These are phyloP conservation scores for Aureobasidium namibiae DNA, from an alignment of 2,329 filamentous ascomycete species.

Conservation along the genomic window DNA sequence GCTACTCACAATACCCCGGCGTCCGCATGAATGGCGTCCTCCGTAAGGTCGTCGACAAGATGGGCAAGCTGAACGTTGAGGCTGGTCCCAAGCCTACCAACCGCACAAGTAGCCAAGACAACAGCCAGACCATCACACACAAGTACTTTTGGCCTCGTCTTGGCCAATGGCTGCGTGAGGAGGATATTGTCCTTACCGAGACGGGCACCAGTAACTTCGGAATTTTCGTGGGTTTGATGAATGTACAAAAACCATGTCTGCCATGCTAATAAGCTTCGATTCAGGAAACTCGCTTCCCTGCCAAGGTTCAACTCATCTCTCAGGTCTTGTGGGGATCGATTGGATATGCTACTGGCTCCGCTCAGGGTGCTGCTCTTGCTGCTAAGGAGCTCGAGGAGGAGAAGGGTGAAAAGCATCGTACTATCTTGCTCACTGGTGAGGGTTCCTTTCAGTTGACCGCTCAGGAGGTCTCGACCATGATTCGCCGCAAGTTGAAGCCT, in stretches of 20 bases:
- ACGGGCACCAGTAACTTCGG: constrained; percentile 39
- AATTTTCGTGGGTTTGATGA: too few relatives aligned
- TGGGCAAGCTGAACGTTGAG: constrained; percentile 50
- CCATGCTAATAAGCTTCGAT: too few relatives aligned
- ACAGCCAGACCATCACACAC: constrained; percentile 17
- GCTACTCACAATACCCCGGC: constrained; percentile 61
- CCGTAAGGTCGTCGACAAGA: constrained; percentile 55
- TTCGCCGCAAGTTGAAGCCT: constrained; percentile 31
- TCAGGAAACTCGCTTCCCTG: constrained; percentile 44
- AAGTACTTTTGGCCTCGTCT: constrained; percentile 19
- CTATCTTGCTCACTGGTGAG: constrained; percentile 77
- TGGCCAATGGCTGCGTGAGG: constrained; percentile 16
- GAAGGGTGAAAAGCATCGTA: constrained; percentile 20
- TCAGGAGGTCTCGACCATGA: constrained; percentile 58
- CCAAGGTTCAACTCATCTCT: constrained; percentile 51
- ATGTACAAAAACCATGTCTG: too few relatives aligned
- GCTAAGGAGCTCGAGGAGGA: constrained; percentile 25
- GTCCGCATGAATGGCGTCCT: constrained; percentile 59
- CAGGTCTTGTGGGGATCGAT: constrained; percentile 26
- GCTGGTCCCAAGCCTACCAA: constrained; percentile 33
- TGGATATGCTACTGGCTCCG: constrained; percentile 22
- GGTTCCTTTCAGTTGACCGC: constrained; percentile 68
- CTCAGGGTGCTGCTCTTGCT: constrained; percentile 19
- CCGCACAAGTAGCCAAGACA: constrained; percentile 10
- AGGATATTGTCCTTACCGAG: constrained; percentile 22